Evolutionary conservation across 352 stramenopile genomes (phyloP), one percentile per base, ranked within the genome.

Genomic region (Aphanomyces stellatus): DNA sequence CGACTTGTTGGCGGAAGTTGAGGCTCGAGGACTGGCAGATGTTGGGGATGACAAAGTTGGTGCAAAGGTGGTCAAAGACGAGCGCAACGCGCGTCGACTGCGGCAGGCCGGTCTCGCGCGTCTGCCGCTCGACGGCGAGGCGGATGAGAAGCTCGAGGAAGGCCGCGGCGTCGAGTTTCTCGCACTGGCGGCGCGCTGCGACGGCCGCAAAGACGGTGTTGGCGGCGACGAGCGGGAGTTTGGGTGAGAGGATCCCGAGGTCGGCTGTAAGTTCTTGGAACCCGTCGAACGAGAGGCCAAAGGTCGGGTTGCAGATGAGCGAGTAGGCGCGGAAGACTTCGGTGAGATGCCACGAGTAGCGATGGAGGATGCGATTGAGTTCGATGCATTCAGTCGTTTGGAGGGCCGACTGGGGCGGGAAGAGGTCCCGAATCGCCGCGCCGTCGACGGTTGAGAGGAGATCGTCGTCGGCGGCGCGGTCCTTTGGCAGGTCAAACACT

Each of bases 271-370:
- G 37, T 25, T 59, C 60, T 25, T 67, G 40, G 34, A 67, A 67
- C 1, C n/a, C 60, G 8, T 27, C 41, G 31, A 31, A 34, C 3
- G 60, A 55, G 19, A 67, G 48, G 28, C 60, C 60, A 22, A 35
- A 41, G 0, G 22, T 22, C n/a, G 17, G 11, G 34, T 57, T 67
- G 60, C 46, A 55, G n/a, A 67, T 33, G 33, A 67, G 60, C 49
- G 60, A 67, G 49, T 67, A 67, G 19, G 60, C 24, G 27, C 60
- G 46, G 60, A 42, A 67, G 7, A 67, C 30, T 25, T 67, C 60
- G 34, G 28, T 35, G n/a, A 67, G 41, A 22, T 67, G 46, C 41
- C 41, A 55, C 24, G 60, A 37, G 34, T 67, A 57, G 15, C 60
- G 60, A 4, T 59, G 60, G 17, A 67, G 25, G 2, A 67, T 33